phyloP scores from a whole-genome alignment of 495 filamentous ascomycete species.

The Apiosordaria backusii region DNA sequence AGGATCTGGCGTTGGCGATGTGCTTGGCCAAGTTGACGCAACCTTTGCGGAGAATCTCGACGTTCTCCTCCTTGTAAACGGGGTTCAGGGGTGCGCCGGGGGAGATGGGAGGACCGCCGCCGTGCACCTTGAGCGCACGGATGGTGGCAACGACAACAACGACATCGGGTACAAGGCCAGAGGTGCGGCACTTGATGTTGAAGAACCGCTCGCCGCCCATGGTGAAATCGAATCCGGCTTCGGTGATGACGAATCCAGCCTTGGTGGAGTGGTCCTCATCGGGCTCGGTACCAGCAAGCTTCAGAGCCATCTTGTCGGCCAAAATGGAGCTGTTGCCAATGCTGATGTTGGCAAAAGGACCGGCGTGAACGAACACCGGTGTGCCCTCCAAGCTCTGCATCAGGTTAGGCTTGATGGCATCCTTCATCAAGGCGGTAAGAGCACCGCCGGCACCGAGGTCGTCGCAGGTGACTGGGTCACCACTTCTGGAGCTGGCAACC shows the following conservation, averaged over 20 bases:
- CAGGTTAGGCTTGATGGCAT: constrained; percentile 96
- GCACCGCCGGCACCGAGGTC: constrained; percentile 92
- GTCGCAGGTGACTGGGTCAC: constrained; percentile 93
- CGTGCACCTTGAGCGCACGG: constrained; percentile 93
- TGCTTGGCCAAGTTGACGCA: constrained; percentile 95
- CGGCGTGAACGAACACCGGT: constrained; percentile 94
- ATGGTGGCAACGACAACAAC: constrained; percentile 96
- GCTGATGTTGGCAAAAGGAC: constrained; percentile 96
- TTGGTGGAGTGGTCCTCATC: constrained; percentile 84
- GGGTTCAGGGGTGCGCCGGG: constrained; percentile 78
- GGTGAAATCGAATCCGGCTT: constrained; percentile 98
- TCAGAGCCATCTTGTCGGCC: constrained; percentile 91
- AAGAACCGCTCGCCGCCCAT: constrained; percentile 99
- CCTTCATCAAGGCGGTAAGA: constrained; percentile 90
- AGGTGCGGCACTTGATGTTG: constrained; percentile 98
- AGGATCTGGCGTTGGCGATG: constrained; percentile 79
- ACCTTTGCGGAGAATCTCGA: constrained; percentile 81
- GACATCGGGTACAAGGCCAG: constrained; percentile 84
- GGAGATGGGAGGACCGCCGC: constrained; percentile 86
- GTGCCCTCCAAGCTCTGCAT: constrained; percentile 99
- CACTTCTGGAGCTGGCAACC: constrained; percentile 77
- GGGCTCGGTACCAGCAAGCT: constrained; percentile 92
- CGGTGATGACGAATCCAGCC: constrained; percentile 92
- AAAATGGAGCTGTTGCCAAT: constrained; percentile 94
- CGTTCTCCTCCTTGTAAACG: constrained; percentile 88